A percentile compares a stretch with the other conserved stretches of the same genome.
These are phyloP conservation scores for Pseudodiploospora longispora DNA, from an alignment of 2,329 filamentous ascomycete genomes.

Conservation along the genomic window DNA sequence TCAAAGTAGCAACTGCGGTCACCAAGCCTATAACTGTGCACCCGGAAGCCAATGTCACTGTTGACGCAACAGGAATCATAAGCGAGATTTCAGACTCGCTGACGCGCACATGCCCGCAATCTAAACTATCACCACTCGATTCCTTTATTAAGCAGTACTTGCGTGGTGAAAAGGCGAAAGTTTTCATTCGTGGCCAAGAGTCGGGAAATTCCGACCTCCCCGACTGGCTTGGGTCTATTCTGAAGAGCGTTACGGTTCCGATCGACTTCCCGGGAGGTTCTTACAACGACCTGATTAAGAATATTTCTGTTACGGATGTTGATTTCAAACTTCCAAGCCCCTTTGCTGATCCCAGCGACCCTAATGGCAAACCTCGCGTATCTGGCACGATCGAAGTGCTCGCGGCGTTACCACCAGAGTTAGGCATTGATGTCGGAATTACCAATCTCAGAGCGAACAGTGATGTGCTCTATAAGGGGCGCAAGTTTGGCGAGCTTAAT, in stretches of 20 bases:
- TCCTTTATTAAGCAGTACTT: constrained; percentile 73
- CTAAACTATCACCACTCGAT: constrained; percentile 75
- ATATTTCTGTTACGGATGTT: constrained; percentile 79
- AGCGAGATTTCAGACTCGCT: constrained; percentile 66
- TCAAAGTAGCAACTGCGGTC: constrained; percentile 68
- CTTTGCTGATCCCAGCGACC: constrained; percentile 65
- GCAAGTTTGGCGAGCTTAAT: constrained; percentile 74
- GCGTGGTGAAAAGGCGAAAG: constrained; percentile 65
- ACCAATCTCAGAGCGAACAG: constrained; percentile 67
- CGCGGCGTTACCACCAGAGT: constrained; percentile 70
- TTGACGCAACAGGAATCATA: constrained; percentile 65
- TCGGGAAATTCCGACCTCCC: constrained; percentile 61
- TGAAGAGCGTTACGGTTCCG: constrained; percentile 75
- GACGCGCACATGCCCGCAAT: constrained; percentile 65
- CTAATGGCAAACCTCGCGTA: constrained; percentile 66
- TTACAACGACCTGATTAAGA: constrained; percentile 75
- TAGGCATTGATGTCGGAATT: constrained; percentile 79
- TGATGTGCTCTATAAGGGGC: constrained; percentile 69
- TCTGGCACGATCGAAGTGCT: constrained; percentile 77
- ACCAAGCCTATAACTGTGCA: constrained; percentile 60
- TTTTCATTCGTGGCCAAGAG: constrained; percentile 76
- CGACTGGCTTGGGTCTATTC: constrained; percentile 70
- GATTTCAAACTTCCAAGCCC: constrained; percentile 80
- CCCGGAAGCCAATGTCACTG: constrained; percentile 58
- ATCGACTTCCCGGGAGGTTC: constrained; percentile 75